These are phyloP conservation scores for Plasmodium chabaudi DNA, from an alignment of 169 alveolate species.

Conservation along the genomic window DNA sequence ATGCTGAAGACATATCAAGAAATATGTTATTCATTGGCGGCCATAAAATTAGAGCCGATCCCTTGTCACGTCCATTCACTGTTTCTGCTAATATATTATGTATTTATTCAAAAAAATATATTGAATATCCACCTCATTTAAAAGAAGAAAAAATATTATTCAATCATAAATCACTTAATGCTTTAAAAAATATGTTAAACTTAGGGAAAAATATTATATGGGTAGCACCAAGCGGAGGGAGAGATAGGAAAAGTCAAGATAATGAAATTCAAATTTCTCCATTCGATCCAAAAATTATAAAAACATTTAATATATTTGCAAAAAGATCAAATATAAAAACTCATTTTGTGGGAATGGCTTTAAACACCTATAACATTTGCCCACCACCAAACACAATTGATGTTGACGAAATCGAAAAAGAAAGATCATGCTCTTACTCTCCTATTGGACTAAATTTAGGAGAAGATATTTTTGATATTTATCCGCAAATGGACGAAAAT, in stretches of 20 bases:
- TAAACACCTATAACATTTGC: constrained; percentile 71
- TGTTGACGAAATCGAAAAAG: constrained; percentile 76
- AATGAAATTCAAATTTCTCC: constrained; percentile 51
- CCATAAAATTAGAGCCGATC: constrained; percentile 75
- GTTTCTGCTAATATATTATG: constrained; percentile 68
- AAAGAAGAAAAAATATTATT: constrained; percentile 71
- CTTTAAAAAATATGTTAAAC: constrained; percentile 49
- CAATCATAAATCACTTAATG: constrained; percentile 64
- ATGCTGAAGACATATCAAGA: constrained; percentile 50
- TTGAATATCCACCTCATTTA: constrained; percentile 71
- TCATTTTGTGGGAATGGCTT: constrained; percentile 73
- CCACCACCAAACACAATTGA: constrained; percentile 74
- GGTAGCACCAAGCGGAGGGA: constrained; percentile 76
- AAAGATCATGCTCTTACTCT: constrained; percentile 60
- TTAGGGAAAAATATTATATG: constrained; percentile 72
- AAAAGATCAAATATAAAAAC: constrained; percentile 70
- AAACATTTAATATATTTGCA: constrained; percentile 67
- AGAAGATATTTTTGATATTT: constrained; percentile 64
- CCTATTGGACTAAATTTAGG: constrained; percentile 58
- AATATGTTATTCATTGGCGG: constrained; percentile 75
- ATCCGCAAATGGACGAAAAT: constrained; percentile 42
- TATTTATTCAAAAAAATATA: constrained; percentile 72
- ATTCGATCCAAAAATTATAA: constrained; percentile 71
- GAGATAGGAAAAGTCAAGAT: constrained; percentile 64
- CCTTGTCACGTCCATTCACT: constrained; percentile 71